phyloP scores from a whole-genome alignment of 371 early-diverging fungal genomes.

The Lichtheimia ornata region DNA sequence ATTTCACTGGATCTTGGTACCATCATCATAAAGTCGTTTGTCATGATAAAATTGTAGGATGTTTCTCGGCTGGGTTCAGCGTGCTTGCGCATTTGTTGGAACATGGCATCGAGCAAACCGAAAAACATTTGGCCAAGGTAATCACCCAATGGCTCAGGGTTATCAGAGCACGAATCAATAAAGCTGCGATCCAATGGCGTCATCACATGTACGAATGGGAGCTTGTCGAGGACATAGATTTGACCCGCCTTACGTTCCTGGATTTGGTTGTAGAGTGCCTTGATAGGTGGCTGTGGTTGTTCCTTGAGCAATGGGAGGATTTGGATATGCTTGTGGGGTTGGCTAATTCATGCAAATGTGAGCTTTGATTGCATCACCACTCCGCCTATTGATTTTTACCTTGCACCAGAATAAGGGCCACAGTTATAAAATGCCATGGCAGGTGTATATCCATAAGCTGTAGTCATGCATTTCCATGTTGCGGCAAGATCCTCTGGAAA shows the following conservation, averaged over 20 bases:
- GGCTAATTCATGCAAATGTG: conserved; percentile 26
- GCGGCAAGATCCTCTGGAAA: conserved; percentile 60
- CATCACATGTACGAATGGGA: conserved; percentile 51
- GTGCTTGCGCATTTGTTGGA: conserved; percentile 48
- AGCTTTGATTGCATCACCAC: background rate
- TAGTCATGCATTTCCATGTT: conserved; percentile 52
- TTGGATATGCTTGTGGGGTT: conserved; percentile 77
- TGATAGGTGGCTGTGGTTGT: conserved; percentile 55
- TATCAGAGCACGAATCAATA: conserved; percentile 19
- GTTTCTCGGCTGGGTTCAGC: conserved; percentile 14
- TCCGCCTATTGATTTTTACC: conserved; percentile 33
- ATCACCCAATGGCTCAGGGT: conserved; percentile 27
- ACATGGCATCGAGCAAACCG: conserved; percentile 51
- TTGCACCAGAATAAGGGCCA: conserved; percentile 70
- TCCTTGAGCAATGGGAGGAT: conserved; percentile 53
- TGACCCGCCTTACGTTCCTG: conserved; percentile 49
- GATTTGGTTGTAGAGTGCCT: conserved; percentile 41
- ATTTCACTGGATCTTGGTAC: conserved; percentile 64
- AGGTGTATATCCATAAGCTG: conserved; percentile 33
- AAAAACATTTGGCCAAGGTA: conserved; percentile 54
- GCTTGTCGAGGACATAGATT: conserved; percentile 41
- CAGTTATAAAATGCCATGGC: conserved; percentile 76
- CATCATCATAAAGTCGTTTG: conserved; percentile 70
- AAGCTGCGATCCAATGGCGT: conserved; percentile 38
- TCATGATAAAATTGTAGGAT: conserved; percentile 73